Base-by-base conservation (phyloP, 495 filamentous ascomycete genomes). In the Aspergillus sparsus region DNA sequence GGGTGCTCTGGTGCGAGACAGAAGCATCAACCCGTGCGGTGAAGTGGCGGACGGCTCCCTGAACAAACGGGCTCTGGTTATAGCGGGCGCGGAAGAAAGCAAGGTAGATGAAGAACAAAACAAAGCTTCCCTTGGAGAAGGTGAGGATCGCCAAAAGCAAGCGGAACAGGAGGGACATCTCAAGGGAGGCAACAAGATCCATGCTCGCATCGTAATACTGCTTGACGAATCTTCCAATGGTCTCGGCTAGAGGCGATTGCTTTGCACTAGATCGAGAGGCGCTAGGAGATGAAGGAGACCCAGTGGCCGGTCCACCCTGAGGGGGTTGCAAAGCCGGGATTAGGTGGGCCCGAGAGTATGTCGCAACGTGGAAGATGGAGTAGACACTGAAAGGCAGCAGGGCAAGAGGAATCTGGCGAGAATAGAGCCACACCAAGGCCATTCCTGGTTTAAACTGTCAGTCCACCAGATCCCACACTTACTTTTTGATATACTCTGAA, bases 351-450 rank as follows among this genome's bases (percentile, higher is more conserved):
- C 81, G 79, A 50, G 73, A 82, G 72, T 83, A 83, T 50, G 94
- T 97, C 32, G 91, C 87, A 60, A 98, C 91, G 77, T 98, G 94
- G 87, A 98, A 98, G 75, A 97, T 78, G 62, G 93, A 97, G 82
- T 98, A 98, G 70, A 98, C 91, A 62, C 87, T 88, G 78, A 96
- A 98, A 3, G 94, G 94, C 47, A 97, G 84, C 65, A 98, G 85
- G 35, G 95, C 94, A 62, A 96, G 82, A 12, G 90, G 84, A 64
- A 95, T 86, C 76, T 98, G 93, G 64, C 89, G 89, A 21, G 87
- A 84, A 74, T 95, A 88, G 63, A 98, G 89, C 95, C 95, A 98
- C 61, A 97, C 84, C 49, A 97, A 80, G 49, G 95, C 93, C 92
- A 98, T 92, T 62, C 83, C 94, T 98, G 66, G 58, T 18, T 18